phyloP scores from a whole-genome alignment of 768 basidiomycete genomes.

The Rhizopogon sp. region DNA sequence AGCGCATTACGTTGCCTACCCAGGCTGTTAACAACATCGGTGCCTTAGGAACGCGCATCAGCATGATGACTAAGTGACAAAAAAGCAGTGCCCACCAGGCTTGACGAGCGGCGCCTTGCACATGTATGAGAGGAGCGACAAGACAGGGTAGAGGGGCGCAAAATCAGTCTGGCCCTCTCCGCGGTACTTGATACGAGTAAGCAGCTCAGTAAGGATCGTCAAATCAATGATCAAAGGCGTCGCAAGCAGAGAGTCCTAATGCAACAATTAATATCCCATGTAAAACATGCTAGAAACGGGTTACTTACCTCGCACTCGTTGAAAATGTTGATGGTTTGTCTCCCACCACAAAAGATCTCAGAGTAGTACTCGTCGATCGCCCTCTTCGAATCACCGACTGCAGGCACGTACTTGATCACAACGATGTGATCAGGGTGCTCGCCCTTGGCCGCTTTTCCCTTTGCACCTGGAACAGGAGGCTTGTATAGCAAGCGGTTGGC shows the following conservation, averaged over 20 bases:
- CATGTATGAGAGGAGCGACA: slow-evolving; percentile 95
- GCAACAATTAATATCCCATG: slow-evolving; percentile 5
- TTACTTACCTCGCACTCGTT: slow-evolving; percentile 86
- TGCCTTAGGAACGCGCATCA: slow-evolving; percentile 37
- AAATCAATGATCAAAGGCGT: slow-evolving; percentile 95
- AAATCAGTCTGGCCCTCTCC: slow-evolving; percentile 55
- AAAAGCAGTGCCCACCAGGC: slow-evolving; percentile 47
- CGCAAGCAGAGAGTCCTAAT: slow-evolving; percentile 87
- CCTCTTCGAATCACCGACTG: slow-evolving; percentile 95
- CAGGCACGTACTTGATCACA: slow-evolving; percentile 95
- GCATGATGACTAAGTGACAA: neutral
- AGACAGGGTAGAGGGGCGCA: slow-evolving; percentile 81
- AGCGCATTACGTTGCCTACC: slow-evolving; percentile 93
- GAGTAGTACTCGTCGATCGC: slow-evolving; percentile 99
- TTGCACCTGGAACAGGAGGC: slow-evolving; percentile 55
- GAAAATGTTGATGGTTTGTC: slow-evolving; percentile 94
- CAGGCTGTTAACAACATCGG: slow-evolving; percentile 92
- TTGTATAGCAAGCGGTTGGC: slow-evolving; percentile 89
- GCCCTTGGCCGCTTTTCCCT: slow-evolving; percentile 66
- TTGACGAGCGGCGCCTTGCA: slow-evolving; percentile 98
- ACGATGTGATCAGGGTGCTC: slow-evolving; percentile 98
- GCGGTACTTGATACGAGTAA: slow-evolving; percentile 91
- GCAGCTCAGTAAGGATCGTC: slow-evolving; percentile 86
- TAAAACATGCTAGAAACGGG: neutral
- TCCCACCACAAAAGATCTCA: slow-evolving; percentile 94